Percentiles rank a stretch among this genome's conserved stretches.
Conservation (phyloP, 495 filamentous ascomycete species). For the Thermochaetoides thermophila region DNA sequence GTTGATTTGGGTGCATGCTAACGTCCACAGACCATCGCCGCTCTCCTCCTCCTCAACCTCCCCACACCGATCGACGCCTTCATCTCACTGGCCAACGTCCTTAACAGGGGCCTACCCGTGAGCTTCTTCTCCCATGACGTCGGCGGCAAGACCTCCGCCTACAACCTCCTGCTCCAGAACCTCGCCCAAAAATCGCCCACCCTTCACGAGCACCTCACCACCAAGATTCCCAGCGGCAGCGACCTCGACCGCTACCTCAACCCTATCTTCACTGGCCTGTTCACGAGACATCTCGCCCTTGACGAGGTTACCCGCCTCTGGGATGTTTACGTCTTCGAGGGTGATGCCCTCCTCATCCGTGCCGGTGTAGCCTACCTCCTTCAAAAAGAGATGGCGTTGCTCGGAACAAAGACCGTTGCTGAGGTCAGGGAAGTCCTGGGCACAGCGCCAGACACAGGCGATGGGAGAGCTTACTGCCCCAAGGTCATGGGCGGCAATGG, state of each 20-base stretch:
- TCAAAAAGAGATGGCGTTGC: conserved; percentile 26
- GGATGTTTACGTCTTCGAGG: conserved; percentile 93
- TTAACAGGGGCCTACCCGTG: conserved; percentile 78
- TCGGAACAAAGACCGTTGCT: conserved; percentile 17
- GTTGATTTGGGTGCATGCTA: conserved; percentile 10
- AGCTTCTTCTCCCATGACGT: conserved; percentile 73
- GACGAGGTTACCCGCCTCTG: conserved; percentile 69
- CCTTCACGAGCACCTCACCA: conserved; percentile 52
- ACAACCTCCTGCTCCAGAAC: conserved; percentile 54
- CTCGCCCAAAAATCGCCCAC: conserved; percentile 57
- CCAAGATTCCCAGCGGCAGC: conserved; percentile 22
- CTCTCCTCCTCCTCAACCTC: conserved; percentile 73
- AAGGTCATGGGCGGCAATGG: conserved; percentile 14
- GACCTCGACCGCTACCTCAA: conserved; percentile 27
- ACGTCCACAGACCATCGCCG: conserved; percentile 53
- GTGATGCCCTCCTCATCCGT: conserved; percentile 66
- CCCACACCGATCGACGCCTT: conserved; percentile 59
- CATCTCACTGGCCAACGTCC: conserved; percentile 66
- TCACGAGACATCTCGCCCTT: conserved; percentile 41
- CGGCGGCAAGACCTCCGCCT: conserved; percentile 54
- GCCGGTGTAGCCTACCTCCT: conserved; percentile 59
- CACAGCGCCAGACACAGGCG: background rate
- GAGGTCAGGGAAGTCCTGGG: conserved; percentile 22
- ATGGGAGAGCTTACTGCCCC: conserved; percentile 8
- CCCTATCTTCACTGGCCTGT: conserved; percentile 36